phyloP scores from a whole-genome alignment of 2,329 filamentous ascomycete species.

The Fusarium avenaceum region DNA sequence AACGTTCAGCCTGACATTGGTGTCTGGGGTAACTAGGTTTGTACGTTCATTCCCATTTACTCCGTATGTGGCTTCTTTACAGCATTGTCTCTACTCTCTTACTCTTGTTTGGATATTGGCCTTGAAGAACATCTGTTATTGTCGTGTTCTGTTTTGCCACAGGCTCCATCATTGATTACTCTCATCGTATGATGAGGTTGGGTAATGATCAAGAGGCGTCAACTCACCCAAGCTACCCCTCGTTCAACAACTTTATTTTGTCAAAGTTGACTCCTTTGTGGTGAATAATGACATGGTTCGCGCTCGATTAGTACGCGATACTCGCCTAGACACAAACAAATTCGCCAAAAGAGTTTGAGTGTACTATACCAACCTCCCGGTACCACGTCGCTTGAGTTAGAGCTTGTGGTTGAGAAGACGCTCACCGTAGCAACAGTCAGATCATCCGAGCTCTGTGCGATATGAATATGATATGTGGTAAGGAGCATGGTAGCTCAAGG shows the following conservation, averaged over 20 bases:
- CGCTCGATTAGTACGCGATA: slow-evolving; percentile 1
- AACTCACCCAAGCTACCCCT: not conserved
- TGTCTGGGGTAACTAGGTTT: slow-evolving; percentile 22
- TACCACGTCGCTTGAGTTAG: slow-evolving; percentile 12
- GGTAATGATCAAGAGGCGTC: not conserved
- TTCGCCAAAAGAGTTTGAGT: slow-evolving; percentile 6
- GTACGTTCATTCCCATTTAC: slow-evolving; percentile 6
- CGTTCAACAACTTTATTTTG: not conserved
- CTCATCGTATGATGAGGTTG: not conserved
- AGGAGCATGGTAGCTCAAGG: slow-evolving; percentile 22
- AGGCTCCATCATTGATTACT: not conserved
- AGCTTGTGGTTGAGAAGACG: slow-evolving; percentile 1
- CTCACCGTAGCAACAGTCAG: slow-evolving; percentile 20
- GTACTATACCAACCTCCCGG: slow-evolving; percentile 9
- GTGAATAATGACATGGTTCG: slow-evolving; percentile 3
- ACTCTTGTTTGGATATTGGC: not conserved
- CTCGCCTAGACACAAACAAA: slow-evolving; percentile 7
- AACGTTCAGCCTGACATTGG: slow-evolving; percentile 2
- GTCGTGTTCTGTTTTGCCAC: not conserved
- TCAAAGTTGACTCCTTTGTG: not conserved
- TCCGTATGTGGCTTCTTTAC: not conserved
- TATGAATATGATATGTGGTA: slow-evolving; percentile 22
- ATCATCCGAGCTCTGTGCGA: slow-evolving; percentile 29
- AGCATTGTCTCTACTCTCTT: not conserved
- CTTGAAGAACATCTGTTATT: not conserved